Percentiles rank a stretch among this genome's conserved stretches.
phyloP scores from a whole-genome alignment of 495 filamentous ascomycete genomes.

The Neurospora sp. region DNA sequence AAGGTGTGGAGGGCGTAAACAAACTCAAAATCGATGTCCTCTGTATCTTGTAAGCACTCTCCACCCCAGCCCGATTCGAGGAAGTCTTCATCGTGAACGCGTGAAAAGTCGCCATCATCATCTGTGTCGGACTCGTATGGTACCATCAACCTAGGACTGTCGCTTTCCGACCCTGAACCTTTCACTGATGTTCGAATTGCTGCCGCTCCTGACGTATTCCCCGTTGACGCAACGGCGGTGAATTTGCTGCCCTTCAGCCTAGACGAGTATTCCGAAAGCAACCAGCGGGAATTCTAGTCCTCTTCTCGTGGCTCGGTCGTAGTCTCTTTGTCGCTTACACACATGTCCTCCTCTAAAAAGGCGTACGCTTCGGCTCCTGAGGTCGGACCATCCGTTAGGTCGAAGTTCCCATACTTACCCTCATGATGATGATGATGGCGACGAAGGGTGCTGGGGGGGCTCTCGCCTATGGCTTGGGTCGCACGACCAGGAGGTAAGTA shows the following conservation, averaged over 20 bases:
- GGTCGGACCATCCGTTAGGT: not conserved
- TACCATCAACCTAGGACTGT: constrained; percentile 16
- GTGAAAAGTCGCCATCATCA: constrained; percentile 34
- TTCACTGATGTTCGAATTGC: not conserved
- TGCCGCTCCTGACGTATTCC: not conserved
- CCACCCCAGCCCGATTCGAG: constrained; percentile 60
- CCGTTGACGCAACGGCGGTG: not conserved
- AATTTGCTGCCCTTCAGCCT: not conserved
- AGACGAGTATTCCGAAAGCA: not conserved
- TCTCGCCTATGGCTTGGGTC: constrained; percentile 28
- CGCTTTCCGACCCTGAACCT: not conserved
- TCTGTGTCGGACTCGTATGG: constrained; percentile 32
- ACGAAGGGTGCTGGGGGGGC: constrained; percentile 18
- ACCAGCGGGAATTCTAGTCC: not conserved
- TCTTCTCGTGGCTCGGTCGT: not conserved
- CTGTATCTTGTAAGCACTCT: constrained; percentile 73
- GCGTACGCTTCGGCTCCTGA: not conserved
- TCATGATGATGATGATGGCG: constrained; percentile 53
- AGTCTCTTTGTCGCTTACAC: not conserved
- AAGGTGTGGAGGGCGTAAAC: constrained; percentile 98
- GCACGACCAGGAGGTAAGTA: constrained; percentile 31
- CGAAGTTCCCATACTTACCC: constrained; percentile 43
- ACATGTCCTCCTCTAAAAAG: not conserved
- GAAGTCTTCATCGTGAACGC: constrained; percentile 43
- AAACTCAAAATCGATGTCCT: constrained; percentile 99